A percentile compares a stretch with the other conserved stretches of the same genome.
Evolutionary conservation across 2,329 filamentous ascomycete species (phyloP).

Genomic region (Paradendryphiella salina): DNA sequence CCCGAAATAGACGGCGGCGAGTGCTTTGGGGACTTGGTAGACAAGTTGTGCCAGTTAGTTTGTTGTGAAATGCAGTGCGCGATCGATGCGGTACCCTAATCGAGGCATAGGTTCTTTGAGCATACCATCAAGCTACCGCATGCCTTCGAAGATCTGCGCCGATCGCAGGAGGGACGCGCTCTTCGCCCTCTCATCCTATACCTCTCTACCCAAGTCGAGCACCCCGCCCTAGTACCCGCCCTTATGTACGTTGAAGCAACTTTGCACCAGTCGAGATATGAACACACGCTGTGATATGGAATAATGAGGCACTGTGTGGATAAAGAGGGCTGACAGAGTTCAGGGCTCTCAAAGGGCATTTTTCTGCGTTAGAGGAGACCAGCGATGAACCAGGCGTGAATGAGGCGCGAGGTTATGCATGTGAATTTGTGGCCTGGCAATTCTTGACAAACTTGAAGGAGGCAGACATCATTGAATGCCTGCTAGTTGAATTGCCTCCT

Average conservation of each 20-base stretch:
- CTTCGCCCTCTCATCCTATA: conserved; percentile 66
- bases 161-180: conserved; percentile 62
- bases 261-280: background rate
- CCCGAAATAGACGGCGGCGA: conserved; percentile 64
- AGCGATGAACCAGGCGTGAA: conserved; percentile 66
- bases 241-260: conserved; percentile 62
- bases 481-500: conserved; percentile 70
- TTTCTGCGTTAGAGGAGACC: conserved; percentile 60
- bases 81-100: conserved; percentile 20
- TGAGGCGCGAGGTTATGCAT: conserved; percentile 70
- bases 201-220: conserved; percentile 64
- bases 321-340: conserved; percentile 17
- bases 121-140: conserved; percentile 66
- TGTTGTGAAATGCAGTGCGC: conserved; percentile 4
- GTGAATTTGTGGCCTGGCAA: conserved; percentile 80
- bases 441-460: conserved; percentile 73
- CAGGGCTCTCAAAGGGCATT: conserved; percentile 77
- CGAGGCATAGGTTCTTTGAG: conserved; percentile 47
- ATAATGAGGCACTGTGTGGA: background rate
- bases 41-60: conserved; percentile 61
- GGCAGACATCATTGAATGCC: conserved; percentile 72
- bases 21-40: conserved; percentile 65
- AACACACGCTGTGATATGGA: background rate
- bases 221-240: conserved; percentile 72
- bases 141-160: conserved; percentile 74